Conservation (phyloP, 2,329 filamentous ascomycete species). For the Chalara sp. region DNA sequence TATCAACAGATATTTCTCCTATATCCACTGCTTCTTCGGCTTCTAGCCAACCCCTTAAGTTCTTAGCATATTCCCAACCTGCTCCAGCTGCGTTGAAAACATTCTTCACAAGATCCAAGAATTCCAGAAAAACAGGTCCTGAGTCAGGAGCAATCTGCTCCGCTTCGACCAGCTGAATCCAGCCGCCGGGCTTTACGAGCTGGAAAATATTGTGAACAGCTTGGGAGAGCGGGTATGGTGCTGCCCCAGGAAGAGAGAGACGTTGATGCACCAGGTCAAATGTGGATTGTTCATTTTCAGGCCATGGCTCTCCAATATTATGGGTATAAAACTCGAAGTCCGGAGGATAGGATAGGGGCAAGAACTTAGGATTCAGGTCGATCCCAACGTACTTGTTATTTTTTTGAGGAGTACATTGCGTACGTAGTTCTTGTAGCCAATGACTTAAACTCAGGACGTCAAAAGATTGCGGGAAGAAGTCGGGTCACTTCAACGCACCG, state of each 20-base stretch:
- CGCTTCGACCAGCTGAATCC: conserved; percentile 11
- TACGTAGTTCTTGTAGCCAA: too few species aligned
- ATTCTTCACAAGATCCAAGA: neutral
- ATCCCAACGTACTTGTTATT: too few species aligned
- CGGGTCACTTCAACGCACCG: too few species aligned
- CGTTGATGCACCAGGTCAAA: conserved; percentile 9
- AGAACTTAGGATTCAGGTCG: too few species aligned
- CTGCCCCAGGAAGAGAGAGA: conserved; percentile 4
- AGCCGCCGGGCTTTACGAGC: conserved; percentile 9
- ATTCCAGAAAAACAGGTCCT: neutral
- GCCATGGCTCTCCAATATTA: too few species aligned
- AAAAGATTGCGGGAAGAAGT: too few species aligned
- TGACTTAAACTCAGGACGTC: too few species aligned
- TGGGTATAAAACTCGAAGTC: too few species aligned
- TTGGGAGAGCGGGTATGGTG: neutral
- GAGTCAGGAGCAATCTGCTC: neutral
- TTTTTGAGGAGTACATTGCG: too few species aligned
- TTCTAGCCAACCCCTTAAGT: neutral
- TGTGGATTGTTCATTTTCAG: too few species aligned
- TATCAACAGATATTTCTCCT: neutral
- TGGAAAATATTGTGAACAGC: conserved; percentile 4
- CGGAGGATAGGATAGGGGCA: too few species aligned
- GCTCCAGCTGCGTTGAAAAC: neutral
- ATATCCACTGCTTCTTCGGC: neutral
- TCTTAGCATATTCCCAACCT: neutral